Percentiles rank a stretch among this genome's conserved stretches.
phyloP scores from a whole-genome alignment of 2,329 filamentous ascomycete species.

The Periconia sp. region DNA sequence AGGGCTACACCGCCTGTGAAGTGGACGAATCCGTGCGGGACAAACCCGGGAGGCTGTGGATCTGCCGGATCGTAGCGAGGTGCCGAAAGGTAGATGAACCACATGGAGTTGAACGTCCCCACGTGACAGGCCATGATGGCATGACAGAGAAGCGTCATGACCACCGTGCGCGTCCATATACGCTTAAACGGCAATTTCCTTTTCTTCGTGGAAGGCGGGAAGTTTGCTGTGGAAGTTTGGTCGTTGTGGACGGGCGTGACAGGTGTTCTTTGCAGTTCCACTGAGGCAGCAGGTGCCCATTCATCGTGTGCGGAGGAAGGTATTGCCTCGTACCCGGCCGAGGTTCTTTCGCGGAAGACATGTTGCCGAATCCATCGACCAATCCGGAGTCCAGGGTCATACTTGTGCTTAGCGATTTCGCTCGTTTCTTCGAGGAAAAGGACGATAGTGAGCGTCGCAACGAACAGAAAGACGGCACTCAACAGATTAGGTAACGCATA shows the following conservation, averaged over 20 bases:
- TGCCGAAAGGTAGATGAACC: conserved; percentile 54
- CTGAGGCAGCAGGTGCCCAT: conserved; percentile 20
- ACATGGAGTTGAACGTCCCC: conserved; percentile 52
- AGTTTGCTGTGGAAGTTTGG: conserved; percentile 15
- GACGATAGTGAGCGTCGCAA: conserved; percentile 58
- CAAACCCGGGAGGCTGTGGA: conserved; percentile 33
- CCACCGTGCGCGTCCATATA: conserved; percentile 51
- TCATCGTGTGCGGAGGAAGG: conserved; percentile 22
- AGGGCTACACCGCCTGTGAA: conserved; percentile 54
- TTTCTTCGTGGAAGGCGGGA: conserved; percentile 6
- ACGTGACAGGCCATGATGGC: conserved; percentile 51
- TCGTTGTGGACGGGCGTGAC: conserved; percentile 13
- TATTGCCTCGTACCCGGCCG: conserved; percentile 32
- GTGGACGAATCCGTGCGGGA: conserved; percentile 41
- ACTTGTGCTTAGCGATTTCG: conserved; percentile 43
- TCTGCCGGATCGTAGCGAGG: conserved; percentile 44
- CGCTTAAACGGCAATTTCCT: conserved; percentile 48
- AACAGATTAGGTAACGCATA: conserved; percentile 71
- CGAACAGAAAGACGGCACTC: conserved; percentile 62
- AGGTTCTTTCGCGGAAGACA: conserved; percentile 31
- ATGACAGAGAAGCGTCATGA: conserved; percentile 48
- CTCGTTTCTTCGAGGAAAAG: conserved; percentile 67
- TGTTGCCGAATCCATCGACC: conserved; percentile 41
- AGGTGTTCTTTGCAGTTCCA: conserved; percentile 36
- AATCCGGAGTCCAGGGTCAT: conserved; percentile 45